Evolutionary conservation across 441 rosid species (phyloP).

Genomic region (Eruca vesicaria): DNA sequence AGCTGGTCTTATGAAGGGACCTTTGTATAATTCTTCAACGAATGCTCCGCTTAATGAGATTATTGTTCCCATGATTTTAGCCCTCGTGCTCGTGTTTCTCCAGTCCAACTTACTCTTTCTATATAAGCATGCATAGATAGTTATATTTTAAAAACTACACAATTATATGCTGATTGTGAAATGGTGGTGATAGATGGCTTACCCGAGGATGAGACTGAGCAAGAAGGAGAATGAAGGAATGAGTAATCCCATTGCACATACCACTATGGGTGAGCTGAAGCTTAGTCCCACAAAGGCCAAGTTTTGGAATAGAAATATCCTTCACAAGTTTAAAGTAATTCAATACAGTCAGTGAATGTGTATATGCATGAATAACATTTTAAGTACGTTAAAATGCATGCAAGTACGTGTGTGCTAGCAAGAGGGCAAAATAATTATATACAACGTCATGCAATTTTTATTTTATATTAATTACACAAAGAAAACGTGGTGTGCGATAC

Average conservation of each 20-base stretch:
- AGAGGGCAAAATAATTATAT: not conserved
- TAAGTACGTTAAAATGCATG: conserved; percentile 13
- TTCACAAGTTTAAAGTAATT: conserved; percentile 26
- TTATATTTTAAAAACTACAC: not conserved
- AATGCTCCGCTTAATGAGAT: conserved; percentile 53
- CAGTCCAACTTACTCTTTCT: conserved; percentile 52
- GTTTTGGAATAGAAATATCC: conserved; percentile 64
- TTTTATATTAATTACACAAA: too few relatives aligned
- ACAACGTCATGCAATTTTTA: not conserved
- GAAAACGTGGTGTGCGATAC: conserved; percentile 12
- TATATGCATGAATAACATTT: conserved; percentile 8
- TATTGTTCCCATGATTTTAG: conserved; percentile 51
- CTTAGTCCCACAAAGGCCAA: conserved; percentile 65
- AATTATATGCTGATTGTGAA: not conserved
- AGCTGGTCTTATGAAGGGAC: conserved; percentile 52
- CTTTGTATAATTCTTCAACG: conserved; percentile 48
- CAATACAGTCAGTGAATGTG: not conserved
- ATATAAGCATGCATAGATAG: not conserved
- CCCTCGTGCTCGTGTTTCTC: conserved; percentile 47
- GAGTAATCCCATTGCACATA: conserved; percentile 75
- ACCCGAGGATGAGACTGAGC: conserved; percentile 57
- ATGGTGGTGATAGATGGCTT: not conserved
- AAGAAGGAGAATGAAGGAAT: conserved; percentile 66
- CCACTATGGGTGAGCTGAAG: conserved; percentile 76
- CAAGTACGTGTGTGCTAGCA: conserved; percentile 1